Evolutionary conservation across 805 yeast species (phyloP).

Genomic region (Wickerhamiella dianesei): DNA sequence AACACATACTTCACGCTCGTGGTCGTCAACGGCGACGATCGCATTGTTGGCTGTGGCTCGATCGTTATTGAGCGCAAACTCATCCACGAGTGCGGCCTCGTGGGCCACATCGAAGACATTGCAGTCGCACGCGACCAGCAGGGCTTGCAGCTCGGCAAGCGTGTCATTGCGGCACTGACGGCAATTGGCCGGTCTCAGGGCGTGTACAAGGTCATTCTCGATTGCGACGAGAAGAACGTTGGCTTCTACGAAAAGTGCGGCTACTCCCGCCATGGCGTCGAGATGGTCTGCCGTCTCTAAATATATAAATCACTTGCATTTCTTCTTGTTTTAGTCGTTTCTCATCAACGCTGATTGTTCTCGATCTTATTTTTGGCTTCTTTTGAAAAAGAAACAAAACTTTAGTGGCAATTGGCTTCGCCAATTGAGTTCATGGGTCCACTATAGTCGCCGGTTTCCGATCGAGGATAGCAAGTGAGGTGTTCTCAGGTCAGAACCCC

Average conservation of each 20-base stretch:
- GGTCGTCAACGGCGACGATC: slow-evolving; percentile 37
- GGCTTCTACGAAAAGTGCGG: slow-evolving; percentile 87
- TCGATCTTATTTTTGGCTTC: too few species aligned
- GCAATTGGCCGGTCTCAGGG: slow-evolving; percentile 45
- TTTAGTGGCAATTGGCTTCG: too few species aligned
- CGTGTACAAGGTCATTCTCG: slow-evolving; percentile 80
- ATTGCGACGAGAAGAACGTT: slow-evolving; percentile 72
- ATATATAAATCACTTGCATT: background rate
- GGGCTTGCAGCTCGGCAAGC: slow-evolving; percentile 68
- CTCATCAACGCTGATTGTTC: too few species aligned
- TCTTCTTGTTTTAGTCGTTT: too few species aligned
- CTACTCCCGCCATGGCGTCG: slow-evolving; percentile 34
- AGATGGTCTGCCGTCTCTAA: slow-evolving; percentile 22
- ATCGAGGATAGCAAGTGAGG: too few species aligned
- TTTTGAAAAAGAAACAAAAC: too few species aligned
- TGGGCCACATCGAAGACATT: slow-evolving; percentile 93
- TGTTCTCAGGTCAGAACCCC: too few species aligned
- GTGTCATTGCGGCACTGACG: slow-evolving; percentile 49
- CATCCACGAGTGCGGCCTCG: slow-evolving; percentile 71
- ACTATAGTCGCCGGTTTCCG: too few species aligned
- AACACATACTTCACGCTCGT: slow-evolving; percentile 58
- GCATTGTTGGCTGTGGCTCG: slow-evolving; percentile 73
- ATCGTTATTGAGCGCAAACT: slow-evolving; percentile 62
- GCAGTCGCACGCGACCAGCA: slow-evolving; percentile 64
- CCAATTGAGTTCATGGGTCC: too few species aligned